These are phyloP conservation scores for Monosporozyma servazzii DNA, from an alignment of 805 yeast species.

Conservation along the genomic window DNA sequence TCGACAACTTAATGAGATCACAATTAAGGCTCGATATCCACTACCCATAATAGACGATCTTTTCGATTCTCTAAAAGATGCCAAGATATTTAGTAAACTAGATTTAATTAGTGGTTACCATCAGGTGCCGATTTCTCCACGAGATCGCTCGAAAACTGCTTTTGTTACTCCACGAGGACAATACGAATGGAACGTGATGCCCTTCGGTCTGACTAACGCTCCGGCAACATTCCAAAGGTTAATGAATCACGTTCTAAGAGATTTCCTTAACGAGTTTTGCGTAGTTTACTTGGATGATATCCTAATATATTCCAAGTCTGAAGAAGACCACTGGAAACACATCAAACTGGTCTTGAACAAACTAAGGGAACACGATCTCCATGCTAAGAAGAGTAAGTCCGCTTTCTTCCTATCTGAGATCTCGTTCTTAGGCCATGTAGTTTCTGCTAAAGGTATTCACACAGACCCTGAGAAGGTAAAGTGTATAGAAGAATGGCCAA, in stretches of 20 bases:
- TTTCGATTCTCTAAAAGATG: no score
- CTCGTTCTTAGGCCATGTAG: neutral
- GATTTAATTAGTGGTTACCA: conserved; percentile 11
- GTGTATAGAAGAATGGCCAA: neutral
- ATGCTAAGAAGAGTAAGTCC: conserved; percentile 1
- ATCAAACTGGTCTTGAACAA: neutral
- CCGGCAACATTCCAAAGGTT: neutral
- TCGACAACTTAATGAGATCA: no score
- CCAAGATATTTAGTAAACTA: conserved; percentile 4
- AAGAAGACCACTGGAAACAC: neutral
- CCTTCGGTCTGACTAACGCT: conserved; percentile 5
- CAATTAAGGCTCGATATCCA: no score
- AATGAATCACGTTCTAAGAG: conserved; percentile 1
- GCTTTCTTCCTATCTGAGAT: neutral
- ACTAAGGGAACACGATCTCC: neutral
- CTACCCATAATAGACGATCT: no score
- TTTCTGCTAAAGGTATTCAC: neutral
- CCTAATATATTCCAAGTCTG: neutral
- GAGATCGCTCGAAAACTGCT: conserved; percentile 8
- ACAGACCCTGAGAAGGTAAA: neutral
- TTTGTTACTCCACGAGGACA: conserved; percentile 11
- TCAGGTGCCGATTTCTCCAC: conserved; percentile 8
- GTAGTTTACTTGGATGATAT: conserved; percentile 3
- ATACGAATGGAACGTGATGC: conserved; percentile 11
- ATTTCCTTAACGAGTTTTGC: neutral